Conservation (phyloP, 2,329 filamentous ascomycete species). For the Tympanopsis confertula region DNA sequence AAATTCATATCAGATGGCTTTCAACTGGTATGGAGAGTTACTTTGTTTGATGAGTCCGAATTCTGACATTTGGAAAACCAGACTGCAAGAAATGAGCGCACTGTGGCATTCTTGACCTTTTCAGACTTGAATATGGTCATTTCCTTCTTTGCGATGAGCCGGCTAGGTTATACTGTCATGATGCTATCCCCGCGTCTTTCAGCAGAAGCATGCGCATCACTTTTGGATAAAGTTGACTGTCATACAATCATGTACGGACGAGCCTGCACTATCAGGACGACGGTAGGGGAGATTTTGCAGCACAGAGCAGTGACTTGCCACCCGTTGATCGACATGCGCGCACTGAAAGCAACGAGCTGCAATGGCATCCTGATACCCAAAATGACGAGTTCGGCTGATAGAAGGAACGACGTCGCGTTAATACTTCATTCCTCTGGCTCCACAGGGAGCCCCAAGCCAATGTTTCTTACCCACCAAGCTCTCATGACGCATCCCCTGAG, state of each 20-base stretch:
- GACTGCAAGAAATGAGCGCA: conserved; percentile 11
- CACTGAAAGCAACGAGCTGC: conserved; percentile 8
- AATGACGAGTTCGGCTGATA: conserved; percentile 9
- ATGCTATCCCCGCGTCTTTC: conserved; percentile 29
- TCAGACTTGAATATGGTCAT: conserved; percentile 28
- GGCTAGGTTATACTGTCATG: conserved; percentile 29
- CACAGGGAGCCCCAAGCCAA: conserved; percentile 31
- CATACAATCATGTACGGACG: conserved; percentile 22
- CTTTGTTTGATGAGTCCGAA: not conserved
- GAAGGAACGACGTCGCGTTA: conserved; percentile 19
- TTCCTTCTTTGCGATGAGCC: conserved; percentile 28
- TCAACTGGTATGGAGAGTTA: conserved; percentile 5
- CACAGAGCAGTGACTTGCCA: conserved; percentile 9
- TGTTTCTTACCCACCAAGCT: conserved; percentile 26
- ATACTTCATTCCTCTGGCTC: conserved; percentile 35
- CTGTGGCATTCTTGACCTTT: conserved; percentile 24
- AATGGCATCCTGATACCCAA: conserved; percentile 1
- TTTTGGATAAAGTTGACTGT: conserved; percentile 21
- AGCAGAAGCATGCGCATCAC: conserved; percentile 22
- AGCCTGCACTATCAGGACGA: conserved; percentile 17
- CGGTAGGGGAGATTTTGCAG: conserved; percentile 12
- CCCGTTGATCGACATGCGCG: conserved; percentile 10
- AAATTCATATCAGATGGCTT: conserved; percentile 17
- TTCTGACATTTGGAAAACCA: conserved; percentile 4
- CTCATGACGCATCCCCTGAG: conserved; percentile 20